Evolutionary conservation across 2,329 filamentous ascomycete genomes (phyloP), one percentile per base, ranked within the genome.

Genomic region (Aureobasidium sp.): DNA sequence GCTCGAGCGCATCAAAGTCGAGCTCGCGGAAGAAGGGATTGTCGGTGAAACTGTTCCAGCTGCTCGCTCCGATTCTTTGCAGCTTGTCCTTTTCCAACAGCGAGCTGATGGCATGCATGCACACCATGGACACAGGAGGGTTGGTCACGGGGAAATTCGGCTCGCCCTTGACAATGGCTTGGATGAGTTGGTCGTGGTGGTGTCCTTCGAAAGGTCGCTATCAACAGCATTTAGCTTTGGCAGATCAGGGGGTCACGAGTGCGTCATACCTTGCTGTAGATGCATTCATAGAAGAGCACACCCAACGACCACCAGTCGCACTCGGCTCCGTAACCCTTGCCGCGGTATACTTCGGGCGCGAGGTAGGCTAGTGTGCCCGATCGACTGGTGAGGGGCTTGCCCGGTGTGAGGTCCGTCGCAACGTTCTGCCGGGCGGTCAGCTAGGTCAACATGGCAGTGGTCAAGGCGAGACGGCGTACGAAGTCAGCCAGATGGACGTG

Each of bases 241-340:
- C 19, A 15, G 11, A 9, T 13, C 19, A 19, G 29, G 27, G 11
- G n/a, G 17, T 23, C 29, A 37, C 13, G 19, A 23, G 19, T 11
- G 29, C n/a, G 47, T 40, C 80, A 57, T 75, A 91, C 90, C 86
- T 95, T 97, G 77, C 95, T 96, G 78, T 97, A 99, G 65, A 99
- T 96, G 81, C 94, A 97, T 74, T 99, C 94, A 74, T 96, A 99
- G 74, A 97, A 97, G n/a, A 95, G 82, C 47, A 99, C 94, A 51
- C 94, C 94, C 23, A 99, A 76, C 6, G 94, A 97, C 94, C 94
- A 99, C 94, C 94, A 99, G 73, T 99, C 94, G 43, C 94, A 92
- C 67, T 94, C 89, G 49, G 86, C 85, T 62, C 89, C 86, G 70
- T 99, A 99, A 40, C 94, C 94, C 63, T 85, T 87, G 51, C 93